Conservation (phyloP, 2,329 filamentous ascomycete genomes). For the Colletotrichum sp. region DNA sequence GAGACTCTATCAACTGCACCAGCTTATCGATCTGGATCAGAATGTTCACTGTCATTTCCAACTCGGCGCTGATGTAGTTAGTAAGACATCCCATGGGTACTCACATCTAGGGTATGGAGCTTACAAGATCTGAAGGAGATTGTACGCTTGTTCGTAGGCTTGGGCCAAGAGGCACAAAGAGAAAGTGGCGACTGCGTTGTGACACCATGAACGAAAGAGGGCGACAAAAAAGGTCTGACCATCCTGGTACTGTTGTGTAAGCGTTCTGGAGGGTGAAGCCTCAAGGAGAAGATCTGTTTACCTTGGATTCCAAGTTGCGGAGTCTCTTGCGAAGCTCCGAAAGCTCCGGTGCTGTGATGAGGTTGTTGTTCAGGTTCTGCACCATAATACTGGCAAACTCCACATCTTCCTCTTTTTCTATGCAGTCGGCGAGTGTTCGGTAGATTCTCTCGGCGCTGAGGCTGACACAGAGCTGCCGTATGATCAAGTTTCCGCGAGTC, state of each 20-base stretch:
- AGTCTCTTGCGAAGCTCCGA: conserved; percentile 89
- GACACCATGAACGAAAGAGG: conserved; percentile 96
- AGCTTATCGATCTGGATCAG: conserved; percentile 99
- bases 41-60: conserved; percentile 99
- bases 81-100: conserved; percentile 21
- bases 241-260: conserved; percentile 58
- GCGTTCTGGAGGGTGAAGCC: not conserved
- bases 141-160: conserved; percentile 97
- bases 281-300: conserved; percentile 33
- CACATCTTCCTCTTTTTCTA: conserved; percentile 97
- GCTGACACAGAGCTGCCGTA: conserved; percentile 90
- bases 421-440: conserved; percentile 91
- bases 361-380: conserved; percentile 98
- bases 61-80: conserved; percentile 71
- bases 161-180: conserved; percentile 94
- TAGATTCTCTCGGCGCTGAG: conserved; percentile 96
- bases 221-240: conserved; percentile 95
- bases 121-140: conserved; percentile 93
- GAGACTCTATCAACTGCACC: conserved; percentile 94
- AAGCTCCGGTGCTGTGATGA: conserved; percentile 95
- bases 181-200: conserved; percentile 97
- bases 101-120: conserved; percentile 31
- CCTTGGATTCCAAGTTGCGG: conserved; percentile 87
- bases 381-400: conserved; percentile 99
- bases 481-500: conserved; percentile 93